Base-by-base conservation (phyloP, 805 yeast species). In the Priceomyces medius region DNA sequence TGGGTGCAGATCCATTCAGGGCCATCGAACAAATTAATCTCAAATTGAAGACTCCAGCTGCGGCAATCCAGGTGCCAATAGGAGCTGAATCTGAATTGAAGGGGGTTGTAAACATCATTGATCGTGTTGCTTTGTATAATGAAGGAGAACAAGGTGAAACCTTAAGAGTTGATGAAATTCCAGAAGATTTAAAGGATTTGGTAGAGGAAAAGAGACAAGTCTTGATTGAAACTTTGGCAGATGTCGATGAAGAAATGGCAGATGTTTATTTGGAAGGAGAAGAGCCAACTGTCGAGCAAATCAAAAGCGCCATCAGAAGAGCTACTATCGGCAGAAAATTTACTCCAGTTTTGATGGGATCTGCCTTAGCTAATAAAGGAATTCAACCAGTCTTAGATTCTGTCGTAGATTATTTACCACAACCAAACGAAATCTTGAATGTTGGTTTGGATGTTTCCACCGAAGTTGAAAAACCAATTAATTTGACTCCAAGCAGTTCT, bases 281-380 rank as follows among this genome's bases (percentile, higher is more conserved):
- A 54, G 93, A 81, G 54, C 98, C 99, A 43, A 74, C 89, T 23
- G 74, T 76, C 20, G 85, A 83, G 44, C 96, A 93, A 68, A 85
- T 93, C 49, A 82, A 85, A 60, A 80, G 63, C 39, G 98, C 97
- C 32, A 93, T 93, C 53, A 84, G 99, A 66, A 81, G 97, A 57
- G 79, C 97, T 38, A 93, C 99, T 14, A 91, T 91, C 66, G 95
- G 90, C 23, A 82, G 97, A 71, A 86, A 79, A 61, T 93, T 93
- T 74, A 88, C 98, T 10, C 99, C 99, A n/a, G 98, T 93, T n/a
- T 74, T 91, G 50, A 93, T 93, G 97, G 99, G 99, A 17, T 88
- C 97, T 37, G 99, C 99, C 14, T 76, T 93, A 49, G 99, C 98
- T 44, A 93, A 93, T 71, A 87, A 83, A 51, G 97, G 97, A 66